Evolutionary conservation across 2,329 filamentous ascomycete genomes (phyloP), one percentile per base, ranked within the genome.

Genomic region (Paramyrothecium sp.): DNA sequence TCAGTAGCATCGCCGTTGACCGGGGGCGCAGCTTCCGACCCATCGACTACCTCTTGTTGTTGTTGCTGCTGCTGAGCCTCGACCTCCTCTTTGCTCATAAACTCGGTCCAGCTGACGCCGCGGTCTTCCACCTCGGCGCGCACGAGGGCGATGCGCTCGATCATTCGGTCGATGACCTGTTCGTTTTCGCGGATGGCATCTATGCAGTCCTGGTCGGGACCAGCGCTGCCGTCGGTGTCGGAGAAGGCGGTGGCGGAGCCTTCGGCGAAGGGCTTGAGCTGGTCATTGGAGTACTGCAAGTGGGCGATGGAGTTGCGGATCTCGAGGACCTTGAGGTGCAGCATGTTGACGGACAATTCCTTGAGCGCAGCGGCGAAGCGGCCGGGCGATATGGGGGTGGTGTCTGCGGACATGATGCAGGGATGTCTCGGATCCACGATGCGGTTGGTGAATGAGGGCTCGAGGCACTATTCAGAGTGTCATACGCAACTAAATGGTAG

Each of bases 101-200:
- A 85, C 69, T 85, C 83, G 30, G 71, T 67, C 86, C 85, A 88
- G 65, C 73, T 78, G 56, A 79, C 62, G 2, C 86, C 85, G 4
- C 86, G 74, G 10, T 68, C 67, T 71, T 87, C 83, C 10, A 92
- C 85, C 75, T 93, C 90, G 47, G 68, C 75, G 62, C 81, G 83
- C 60, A 92, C 76, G 53, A 91, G 71, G 55, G 76, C 77, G 60
- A 92, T 82, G 69, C 89, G 80, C 73, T 86, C 82, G 60, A 81
- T 77, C 83, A 91, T 89, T 64, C 88, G 81, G 60, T 72, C 78
- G 57, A 93, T 88, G 57, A 92, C 89, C 20, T 69, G 71, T 64
- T 87, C 81, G 72, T 92, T 92, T 73, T 93, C 89, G 56, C 75
- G 71, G 68, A 92, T 89, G 58, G 89, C 90, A 57, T 92, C 89